Percentiles rank a stretch among this genome's conserved stretches.
Conservation (phyloP, 202 grass and related monocot species). For the Panicum hallii region DNA sequence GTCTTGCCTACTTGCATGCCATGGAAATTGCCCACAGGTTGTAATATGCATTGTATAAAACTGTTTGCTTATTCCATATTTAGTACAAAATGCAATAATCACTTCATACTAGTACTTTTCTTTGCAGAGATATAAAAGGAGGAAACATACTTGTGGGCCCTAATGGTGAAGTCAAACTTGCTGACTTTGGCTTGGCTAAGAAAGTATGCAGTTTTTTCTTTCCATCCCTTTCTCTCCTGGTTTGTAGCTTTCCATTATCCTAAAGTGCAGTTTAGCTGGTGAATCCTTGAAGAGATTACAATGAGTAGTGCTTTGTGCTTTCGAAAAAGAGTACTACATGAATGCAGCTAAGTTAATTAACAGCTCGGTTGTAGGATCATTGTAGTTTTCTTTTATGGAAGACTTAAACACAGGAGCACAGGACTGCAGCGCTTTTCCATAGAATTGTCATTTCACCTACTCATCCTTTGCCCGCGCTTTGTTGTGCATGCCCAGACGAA, state of each 20-base stretch:
- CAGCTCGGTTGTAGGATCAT: too few relatives aligned
- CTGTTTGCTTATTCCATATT: conserved; percentile 11
- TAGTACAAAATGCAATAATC: conserved; percentile 17
- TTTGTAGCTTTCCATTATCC: too few relatives aligned
- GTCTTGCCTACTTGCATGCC: conserved; percentile 80
- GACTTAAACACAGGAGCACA: too few relatives aligned
- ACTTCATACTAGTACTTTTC: conserved; percentile 15
- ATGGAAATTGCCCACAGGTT: conserved; percentile 86
- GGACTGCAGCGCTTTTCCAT: too few relatives aligned
- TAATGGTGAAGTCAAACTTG: conserved; percentile 29
- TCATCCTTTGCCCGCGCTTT: too few relatives aligned
- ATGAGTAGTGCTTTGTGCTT: background rate
- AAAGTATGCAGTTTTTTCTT: conserved; percentile 20
- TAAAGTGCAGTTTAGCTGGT: too few relatives aligned
- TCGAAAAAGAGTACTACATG: background rate
- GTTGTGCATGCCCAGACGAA: too few relatives aligned
- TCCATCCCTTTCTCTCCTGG: background rate
- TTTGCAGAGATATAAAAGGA: conserved; percentile 91
- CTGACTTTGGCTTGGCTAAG: conserved; percentile 54
- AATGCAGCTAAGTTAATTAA: too few relatives aligned
- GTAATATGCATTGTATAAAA: conserved; percentile 8
- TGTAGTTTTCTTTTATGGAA: too few relatives aligned
- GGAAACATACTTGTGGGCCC: conserved; percentile 87
- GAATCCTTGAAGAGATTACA: too few relatives aligned
- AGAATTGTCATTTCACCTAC: too few relatives aligned